These are phyloP conservation scores for Tricholoma matsutake DNA, from an alignment of 768 basidiomycete species.

Conservation along the genomic window DNA sequence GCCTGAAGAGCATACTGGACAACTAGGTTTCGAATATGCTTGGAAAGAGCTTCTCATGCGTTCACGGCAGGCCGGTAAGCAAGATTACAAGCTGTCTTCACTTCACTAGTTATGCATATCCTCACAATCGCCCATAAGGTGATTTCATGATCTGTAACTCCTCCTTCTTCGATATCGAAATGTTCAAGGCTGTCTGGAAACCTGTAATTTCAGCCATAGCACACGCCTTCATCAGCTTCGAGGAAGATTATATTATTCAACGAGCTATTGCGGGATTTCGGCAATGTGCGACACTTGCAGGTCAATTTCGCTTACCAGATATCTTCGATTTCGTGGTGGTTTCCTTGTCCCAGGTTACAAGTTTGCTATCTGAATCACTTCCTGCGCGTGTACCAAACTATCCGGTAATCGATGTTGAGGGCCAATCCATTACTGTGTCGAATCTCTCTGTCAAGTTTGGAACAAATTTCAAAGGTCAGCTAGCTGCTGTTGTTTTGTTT, in stretches of 20 bases:
- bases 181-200: constrained; percentile 95
- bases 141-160: constrained; percentile 78
- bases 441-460: constrained; percentile 92
- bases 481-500: constrained; percentile 96
- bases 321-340: constrained; percentile 97
- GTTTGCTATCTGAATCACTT: constrained; percentile 72
- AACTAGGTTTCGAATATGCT: constrained; percentile 96
- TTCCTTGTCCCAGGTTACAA: constrained; percentile 90
- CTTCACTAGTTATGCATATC: background rate
- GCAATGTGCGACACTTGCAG: constrained; percentile 92
- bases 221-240: constrained; percentile 92
- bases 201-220: constrained; percentile 92
- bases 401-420: constrained; percentile 87
- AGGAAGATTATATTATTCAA: constrained; percentile 96
- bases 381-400: constrained; percentile 75
- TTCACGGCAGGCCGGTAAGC: constrained; percentile 72
- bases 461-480: constrained; percentile 90
- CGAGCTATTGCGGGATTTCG: constrained; percentile 94
- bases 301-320: constrained; percentile 85
- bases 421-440: constrained; percentile 86
- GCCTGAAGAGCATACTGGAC: constrained; percentile 96
- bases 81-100: background rate
- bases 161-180: constrained; percentile 77
- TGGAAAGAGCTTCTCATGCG: constrained; percentile 94
- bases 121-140: constrained; percentile 34